Percentiles rank a stretch among this genome's conserved stretches.
phyloP scores from a whole-genome alignment of 225 moss, liverwort and hornwort species.

The Straminergon stramineum region DNA sequence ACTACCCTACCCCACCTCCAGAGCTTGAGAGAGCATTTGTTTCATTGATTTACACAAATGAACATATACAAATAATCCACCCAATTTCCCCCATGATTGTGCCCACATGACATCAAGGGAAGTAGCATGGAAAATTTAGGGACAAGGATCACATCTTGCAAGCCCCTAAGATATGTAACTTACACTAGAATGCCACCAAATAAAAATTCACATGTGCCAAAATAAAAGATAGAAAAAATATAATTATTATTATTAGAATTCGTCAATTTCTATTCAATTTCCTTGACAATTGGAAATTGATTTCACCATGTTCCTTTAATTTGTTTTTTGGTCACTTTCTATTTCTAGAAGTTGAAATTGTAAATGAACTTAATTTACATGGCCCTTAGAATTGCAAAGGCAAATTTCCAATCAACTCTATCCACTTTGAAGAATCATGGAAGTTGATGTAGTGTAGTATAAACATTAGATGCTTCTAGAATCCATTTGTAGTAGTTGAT shows the following conservation, averaged over 20 bases:
- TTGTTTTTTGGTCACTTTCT: fast-evolving
- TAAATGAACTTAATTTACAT: fast-evolving
- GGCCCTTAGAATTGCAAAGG: background rate
- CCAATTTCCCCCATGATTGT: background rate
- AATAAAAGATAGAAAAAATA: background rate
- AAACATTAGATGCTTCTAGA: fast-evolving
- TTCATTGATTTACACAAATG: background rate
- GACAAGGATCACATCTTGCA: background rate
- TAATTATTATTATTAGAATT: background rate
- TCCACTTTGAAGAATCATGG: background rate
- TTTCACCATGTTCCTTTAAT: background rate
- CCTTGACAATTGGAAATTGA: background rate
- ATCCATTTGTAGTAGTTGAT: background rate
- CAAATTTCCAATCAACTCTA: background rate
- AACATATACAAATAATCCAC: background rate
- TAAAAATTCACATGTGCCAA: background rate
- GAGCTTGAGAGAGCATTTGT: background rate
- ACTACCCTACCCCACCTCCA: too few relatives aligned
- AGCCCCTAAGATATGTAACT: background rate
- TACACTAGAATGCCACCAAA: background rate
- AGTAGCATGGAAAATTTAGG: background rate
- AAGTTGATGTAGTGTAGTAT: background rate
- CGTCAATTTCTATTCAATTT: background rate
- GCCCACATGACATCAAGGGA: fast-evolving
- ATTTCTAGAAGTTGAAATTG: background rate